These are phyloP conservation scores for Ampelomyces quisqualis DNA, from an alignment of 2,329 filamentous ascomycete species.

Conservation along the genomic window DNA sequence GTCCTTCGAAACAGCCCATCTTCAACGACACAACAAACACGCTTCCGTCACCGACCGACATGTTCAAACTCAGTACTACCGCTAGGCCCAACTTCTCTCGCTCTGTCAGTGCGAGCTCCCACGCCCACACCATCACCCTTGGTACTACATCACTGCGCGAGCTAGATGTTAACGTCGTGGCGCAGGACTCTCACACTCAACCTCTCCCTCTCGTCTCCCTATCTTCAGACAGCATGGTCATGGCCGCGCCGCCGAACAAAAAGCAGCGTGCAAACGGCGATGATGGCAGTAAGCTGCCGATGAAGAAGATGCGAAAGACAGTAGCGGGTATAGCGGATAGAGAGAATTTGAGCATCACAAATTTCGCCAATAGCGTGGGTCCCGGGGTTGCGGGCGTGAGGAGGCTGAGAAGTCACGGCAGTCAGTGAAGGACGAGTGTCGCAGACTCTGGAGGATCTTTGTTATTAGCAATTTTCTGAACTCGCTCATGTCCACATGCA, in stretches of 20 bases:
- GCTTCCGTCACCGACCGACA: constrained; percentile 29
- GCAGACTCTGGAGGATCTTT: too few species aligned
- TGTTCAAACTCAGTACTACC: constrained; percentile 24
- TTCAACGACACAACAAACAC: constrained; percentile 54
- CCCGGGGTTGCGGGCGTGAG: constrained; percentile 39
- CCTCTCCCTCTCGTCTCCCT: constrained; percentile 37
- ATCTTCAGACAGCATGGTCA: constrained; percentile 29
- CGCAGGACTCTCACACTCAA: constrained; percentile 35
- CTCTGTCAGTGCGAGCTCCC: constrained; percentile 26
- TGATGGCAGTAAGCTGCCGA: constrained; percentile 47
- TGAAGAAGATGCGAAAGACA: constrained; percentile 49
- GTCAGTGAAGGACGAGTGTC: constrained; percentile 5
- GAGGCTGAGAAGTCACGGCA: constrained; percentile 44
- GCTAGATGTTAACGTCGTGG: constrained; percentile 51
- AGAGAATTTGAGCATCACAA: constrained; percentile 45
- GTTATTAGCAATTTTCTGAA: too few species aligned
- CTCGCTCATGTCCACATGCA: too few species aligned
- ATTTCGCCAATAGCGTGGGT: constrained; percentile 46
- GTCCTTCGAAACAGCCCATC: constrained; percentile 54
- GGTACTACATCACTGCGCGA: constrained; percentile 45
- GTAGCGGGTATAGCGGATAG: constrained; percentile 43
- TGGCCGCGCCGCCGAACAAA: constrained; percentile 45
- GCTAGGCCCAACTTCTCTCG: constrained; percentile 28
- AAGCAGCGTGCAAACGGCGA: constrained; percentile 43
- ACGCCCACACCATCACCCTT: constrained; percentile 24